Evolutionary conservation across 306 rosid genomes (phyloP).

Genomic region (Nissolia schottii): DNA sequence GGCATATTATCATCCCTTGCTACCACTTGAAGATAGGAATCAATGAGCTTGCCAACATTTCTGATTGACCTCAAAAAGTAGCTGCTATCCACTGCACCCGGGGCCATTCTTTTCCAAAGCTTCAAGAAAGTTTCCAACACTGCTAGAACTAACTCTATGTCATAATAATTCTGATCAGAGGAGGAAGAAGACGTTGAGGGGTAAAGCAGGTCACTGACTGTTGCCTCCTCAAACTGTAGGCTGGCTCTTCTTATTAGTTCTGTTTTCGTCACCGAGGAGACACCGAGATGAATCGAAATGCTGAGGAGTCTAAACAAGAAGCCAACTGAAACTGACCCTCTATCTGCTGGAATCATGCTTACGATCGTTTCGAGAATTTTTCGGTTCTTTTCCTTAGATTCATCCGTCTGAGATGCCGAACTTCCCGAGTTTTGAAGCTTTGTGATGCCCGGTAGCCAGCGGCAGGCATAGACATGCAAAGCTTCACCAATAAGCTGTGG

Average conservation of each 20-base stretch:
- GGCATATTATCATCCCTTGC: slow-evolving; percentile 77
- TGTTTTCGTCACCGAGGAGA: slow-evolving; percentile 58
- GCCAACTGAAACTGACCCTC: slow-evolving; percentile 74
- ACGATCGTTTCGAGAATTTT: slow-evolving; percentile 70
- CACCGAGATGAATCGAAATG: slow-evolving; percentile 56
- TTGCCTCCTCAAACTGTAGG: slow-evolving; percentile 82
- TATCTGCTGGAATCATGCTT: slow-evolving; percentile 79
- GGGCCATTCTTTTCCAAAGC: slow-evolving; percentile 71
- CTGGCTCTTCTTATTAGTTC: slow-evolving; percentile 75
- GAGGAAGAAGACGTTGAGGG: slow-evolving; percentile 55
- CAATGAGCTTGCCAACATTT: slow-evolving; percentile 85
- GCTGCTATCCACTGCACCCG: slow-evolving; percentile 47
- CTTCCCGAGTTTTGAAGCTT: slow-evolving; percentile 39
- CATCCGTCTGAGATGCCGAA: slow-evolving; percentile 51
- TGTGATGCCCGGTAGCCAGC: slow-evolving; percentile 71
- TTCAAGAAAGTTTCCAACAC: slow-evolving; percentile 75
- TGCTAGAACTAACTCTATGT: slow-evolving; percentile 70
- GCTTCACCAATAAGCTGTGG: slow-evolving; percentile 97
- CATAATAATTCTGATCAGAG: slow-evolving; percentile 55
- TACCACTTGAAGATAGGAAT: slow-evolving; percentile 89
- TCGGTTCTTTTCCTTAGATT: slow-evolving; percentile 42
- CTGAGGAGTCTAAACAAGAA: slow-evolving; percentile 77
- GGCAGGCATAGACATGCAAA: slow-evolving; percentile 81
- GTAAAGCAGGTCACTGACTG: slow-evolving; percentile 72
- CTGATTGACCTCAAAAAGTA: slow-evolving; percentile 56